Evolutionary conservation across 139 green algal species (phyloP).

Genomic region (Parachlorella kessleri): DNA sequence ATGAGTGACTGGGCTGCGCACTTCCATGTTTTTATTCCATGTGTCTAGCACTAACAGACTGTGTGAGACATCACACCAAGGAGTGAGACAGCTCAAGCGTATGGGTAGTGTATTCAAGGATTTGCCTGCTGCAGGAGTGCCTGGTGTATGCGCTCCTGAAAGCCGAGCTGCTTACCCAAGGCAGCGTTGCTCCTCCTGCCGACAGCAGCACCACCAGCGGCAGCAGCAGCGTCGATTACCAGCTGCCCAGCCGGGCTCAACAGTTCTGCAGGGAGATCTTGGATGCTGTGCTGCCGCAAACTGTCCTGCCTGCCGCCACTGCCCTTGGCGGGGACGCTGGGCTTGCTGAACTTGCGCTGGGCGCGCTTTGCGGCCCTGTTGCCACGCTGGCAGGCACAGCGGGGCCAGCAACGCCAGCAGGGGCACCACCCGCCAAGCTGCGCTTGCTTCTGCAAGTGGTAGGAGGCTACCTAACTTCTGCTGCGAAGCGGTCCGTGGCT

Average conservation of each 20-base stretch:
- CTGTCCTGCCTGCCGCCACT: conserved; percentile 21
- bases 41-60: no score
- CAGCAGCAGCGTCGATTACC: background rate
- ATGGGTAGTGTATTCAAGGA: no score
- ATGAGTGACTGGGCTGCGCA: no score
- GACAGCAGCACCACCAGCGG: conserved; percentile 3
- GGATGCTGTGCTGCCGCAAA: background rate
- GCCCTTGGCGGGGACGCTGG: background rate
- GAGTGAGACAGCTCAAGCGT: no score
- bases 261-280: conserved; percentile 15
- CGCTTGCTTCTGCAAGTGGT: conserved; percentile 12
- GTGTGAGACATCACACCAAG: no score
- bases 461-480: background rate
- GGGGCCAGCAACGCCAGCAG: background rate
- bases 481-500: conserved; percentile 12
- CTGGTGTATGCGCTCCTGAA: conserved; percentile 35
- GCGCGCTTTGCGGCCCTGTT: background rate
- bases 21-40: no score
- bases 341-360: background rate
- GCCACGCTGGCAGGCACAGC: background rate
- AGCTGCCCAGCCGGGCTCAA: background rate
- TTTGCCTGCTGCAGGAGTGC: conserved; percentile 43
- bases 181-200: no score
- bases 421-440: conserved; percentile 1
- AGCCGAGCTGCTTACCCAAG: conserved; percentile 31